A percentile compares a stretch with the other conserved stretches of the same genome.
phyloP scores from a whole-genome alignment of 1,284 basidiomycete species.

The Puccinia triticina region DNA sequence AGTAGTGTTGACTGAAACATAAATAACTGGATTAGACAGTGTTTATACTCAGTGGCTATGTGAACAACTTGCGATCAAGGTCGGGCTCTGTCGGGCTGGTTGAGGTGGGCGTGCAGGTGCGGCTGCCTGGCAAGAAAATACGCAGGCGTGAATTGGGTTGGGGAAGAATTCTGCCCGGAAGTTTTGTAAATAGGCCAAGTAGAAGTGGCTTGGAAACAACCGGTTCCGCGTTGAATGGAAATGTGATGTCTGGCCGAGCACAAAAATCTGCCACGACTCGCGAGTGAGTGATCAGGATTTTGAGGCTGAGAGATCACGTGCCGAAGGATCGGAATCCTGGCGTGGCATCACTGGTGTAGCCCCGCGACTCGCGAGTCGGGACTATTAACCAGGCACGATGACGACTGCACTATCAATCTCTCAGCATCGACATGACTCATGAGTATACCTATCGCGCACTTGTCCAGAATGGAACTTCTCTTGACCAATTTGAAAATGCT shows the following conservation, averaged over 20 bases:
- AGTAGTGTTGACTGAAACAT: neutral
- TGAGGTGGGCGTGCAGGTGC: neutral
- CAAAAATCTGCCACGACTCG: neutral
- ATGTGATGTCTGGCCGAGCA: neutral
- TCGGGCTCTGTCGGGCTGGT: neutral
- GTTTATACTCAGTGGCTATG: neutral
- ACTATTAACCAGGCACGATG: neutral
- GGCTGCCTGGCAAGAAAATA: no score
- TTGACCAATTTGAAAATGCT: conserved; percentile 5
- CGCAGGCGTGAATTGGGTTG: no score
- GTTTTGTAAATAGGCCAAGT: neutral
- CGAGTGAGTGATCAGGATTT: neutral
- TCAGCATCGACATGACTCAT: neutral
- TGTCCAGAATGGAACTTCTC: neutral
- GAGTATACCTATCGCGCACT: neutral
- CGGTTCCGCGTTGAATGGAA: neutral
- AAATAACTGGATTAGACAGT: neutral
- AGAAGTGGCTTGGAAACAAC: neutral
- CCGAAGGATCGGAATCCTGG: neutral
- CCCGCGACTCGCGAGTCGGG: neutral
- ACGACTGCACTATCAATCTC: conserved; percentile 3
- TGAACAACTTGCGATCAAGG: neutral
- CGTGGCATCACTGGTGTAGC: no score
- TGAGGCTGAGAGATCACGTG: neutral
- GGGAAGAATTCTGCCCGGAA: neutral